Conservation (phyloP, 352 stramenopile species). For the Pythium coloratum region DNA sequence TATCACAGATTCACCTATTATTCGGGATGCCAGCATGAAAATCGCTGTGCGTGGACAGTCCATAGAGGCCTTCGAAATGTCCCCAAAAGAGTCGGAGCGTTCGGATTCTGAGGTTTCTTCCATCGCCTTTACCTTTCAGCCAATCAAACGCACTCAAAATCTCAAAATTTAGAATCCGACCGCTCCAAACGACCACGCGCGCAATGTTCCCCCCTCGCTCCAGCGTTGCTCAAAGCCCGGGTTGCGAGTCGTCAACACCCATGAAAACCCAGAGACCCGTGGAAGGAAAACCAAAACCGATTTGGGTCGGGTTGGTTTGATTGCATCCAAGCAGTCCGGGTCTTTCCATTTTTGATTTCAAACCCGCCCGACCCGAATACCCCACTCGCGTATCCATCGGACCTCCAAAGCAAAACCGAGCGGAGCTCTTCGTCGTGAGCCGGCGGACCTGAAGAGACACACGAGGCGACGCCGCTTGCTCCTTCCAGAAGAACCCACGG, state of each 20-base stretch:
- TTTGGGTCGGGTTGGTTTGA: constrained; percentile 15
- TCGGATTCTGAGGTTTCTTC: constrained; percentile 4
- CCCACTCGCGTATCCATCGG: not conserved
- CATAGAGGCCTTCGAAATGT: constrained; percentile 7
- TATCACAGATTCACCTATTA: not conserved
- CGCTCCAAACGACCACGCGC: not conserved
- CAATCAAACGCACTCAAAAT: constrained; percentile 15
- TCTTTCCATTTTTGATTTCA: constrained; percentile 19
- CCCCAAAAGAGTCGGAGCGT: constrained; percentile 18
- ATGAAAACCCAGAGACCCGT: not conserved
- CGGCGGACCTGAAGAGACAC: constrained; percentile 26
- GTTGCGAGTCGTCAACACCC: not conserved
- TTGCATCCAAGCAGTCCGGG: not conserved
- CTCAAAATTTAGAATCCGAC: constrained; percentile 16
- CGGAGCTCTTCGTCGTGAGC: not conserved
- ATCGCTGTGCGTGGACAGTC: constrained; percentile 10
- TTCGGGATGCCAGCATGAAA: not conserved
- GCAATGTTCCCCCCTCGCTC: constrained; percentile 8
- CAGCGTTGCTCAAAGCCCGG: constrained; percentile 2
- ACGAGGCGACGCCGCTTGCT: constrained; percentile 10
- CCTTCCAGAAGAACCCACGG: constrained; percentile 17
- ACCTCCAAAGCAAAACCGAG: not conserved
- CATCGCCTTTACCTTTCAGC: constrained; percentile 13
- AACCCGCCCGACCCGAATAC: constrained; percentile 7
- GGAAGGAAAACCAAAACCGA: constrained; percentile 13